Evolutionary conservation across 2,329 filamentous ascomycete genomes (phyloP).

Genomic region (Tothia fuscella): DNA sequence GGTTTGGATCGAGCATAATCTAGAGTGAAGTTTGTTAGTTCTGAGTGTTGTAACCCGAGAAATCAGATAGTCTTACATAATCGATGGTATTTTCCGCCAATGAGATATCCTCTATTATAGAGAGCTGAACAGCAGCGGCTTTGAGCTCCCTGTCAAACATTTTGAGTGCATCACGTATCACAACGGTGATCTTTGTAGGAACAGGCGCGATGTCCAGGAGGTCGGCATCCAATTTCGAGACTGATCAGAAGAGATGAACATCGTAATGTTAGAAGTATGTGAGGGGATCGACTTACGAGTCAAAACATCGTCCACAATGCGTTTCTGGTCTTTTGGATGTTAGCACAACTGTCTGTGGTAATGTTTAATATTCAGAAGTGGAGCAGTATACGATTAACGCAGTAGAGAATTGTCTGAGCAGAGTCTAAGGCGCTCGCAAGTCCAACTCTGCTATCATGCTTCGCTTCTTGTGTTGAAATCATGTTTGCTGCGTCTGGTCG

Average conservation of each 20-base stretch:
- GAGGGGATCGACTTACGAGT: too few relatives aligned
- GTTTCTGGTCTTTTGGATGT: conserved; percentile 2
- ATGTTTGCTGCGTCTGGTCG: too few relatives aligned
- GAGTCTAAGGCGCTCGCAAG: background rate
- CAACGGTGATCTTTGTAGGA: background rate
- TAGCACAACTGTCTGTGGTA: background rate
- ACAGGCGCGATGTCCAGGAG: conserved; percentile 1
- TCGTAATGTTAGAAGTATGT: too few relatives aligned
- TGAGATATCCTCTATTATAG: conserved; percentile 7
- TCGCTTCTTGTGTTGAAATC: too few relatives aligned
- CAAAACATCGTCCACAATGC: conserved; percentile 9
- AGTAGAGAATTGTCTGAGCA: conserved; percentile 1
- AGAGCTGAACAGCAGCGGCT: background rate
- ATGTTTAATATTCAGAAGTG: background rate
- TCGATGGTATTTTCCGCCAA: background rate
- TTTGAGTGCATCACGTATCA: background rate
- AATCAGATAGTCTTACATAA: too few relatives aligned
- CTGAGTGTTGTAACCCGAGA: too few relatives aligned
- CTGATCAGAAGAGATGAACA: too few relatives aligned
- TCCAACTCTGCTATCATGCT: too few relatives aligned
- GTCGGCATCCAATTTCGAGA: conserved; percentile 1
- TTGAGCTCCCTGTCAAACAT: conserved; percentile 8
- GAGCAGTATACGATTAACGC: background rate
- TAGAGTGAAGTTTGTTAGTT: too few relatives aligned
- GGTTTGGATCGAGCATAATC: conserved; percentile 9